A percentile compares a stretch with the other conserved stretches of the same genome.
These are phyloP conservation scores for Pyronema omphalodes DNA, from an alignment of 495 filamentous ascomycete genomes.

Conservation along the genomic window DNA sequence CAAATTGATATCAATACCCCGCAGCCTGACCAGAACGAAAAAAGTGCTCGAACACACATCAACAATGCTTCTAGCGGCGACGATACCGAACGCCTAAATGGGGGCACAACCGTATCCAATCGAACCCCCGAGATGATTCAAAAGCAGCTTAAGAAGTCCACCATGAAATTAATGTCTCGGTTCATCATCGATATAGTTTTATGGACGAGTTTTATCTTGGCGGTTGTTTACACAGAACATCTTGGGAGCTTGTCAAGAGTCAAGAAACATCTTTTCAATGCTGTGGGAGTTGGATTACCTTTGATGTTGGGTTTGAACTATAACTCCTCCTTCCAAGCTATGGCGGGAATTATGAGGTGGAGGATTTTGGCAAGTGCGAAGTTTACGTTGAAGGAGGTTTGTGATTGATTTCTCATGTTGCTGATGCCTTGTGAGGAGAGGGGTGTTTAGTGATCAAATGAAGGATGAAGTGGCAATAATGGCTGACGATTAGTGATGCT, in stretches of 20 bases:
- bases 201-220: not conserved
- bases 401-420: not conserved
- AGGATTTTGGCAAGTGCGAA: conserved; percentile 11
- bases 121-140: too few species aligned
- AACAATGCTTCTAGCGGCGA: too few species aligned
- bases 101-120: too few species aligned
- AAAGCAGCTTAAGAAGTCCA: too few species aligned
- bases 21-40: too few species aligned
- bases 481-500: not conserved
- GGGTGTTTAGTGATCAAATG: too few species aligned
- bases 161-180: not conserved
- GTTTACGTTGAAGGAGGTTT: conserved; percentile 14
- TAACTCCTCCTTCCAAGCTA: conserved; percentile 19
- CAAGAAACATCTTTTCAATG: conserved; percentile 18
- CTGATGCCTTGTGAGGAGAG: not conserved
- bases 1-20: too few species aligned
- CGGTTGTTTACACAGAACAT: not conserved
- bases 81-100: too few species aligned
- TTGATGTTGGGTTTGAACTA: conserved; percentile 19
- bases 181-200: not conserved
- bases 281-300: conserved; percentile 14
- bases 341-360: conserved; percentile 19
- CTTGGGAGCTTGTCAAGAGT: conserved; percentile 3
- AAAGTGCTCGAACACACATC: too few species aligned
- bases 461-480: too few species aligned